Evolutionary conservation across 805 yeast species (phyloP).

Genomic region (Dipodascus geniculatus): DNA sequence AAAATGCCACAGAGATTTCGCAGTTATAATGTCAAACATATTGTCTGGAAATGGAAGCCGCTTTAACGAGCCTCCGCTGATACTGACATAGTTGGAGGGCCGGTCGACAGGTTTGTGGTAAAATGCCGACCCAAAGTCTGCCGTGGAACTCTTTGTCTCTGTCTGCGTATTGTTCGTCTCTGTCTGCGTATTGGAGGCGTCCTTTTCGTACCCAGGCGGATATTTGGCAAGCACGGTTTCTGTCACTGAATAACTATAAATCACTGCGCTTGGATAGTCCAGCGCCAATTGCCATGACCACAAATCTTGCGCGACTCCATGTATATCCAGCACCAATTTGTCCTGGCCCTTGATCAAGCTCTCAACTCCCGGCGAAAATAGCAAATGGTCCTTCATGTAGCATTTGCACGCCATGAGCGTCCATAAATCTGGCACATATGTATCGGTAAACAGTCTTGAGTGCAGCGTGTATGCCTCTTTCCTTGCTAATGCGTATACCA

Average conservation of each 20-base stretch:
- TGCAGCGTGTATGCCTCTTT: conserved; percentile 22
- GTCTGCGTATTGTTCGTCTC: background rate
- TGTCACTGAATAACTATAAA: conserved; percentile 20
- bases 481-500: conserved; percentile 18
- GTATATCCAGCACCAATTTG: conserved; percentile 15
- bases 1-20: conserved; percentile 23
- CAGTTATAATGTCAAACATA: conserved; percentile 20
- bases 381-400: conserved; percentile 16
- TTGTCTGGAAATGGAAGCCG: conserved; percentile 23
- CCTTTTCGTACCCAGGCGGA: too few species aligned
- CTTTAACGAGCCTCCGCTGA: conserved; percentile 16
- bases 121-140: background rate
- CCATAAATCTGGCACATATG: conserved; percentile 22
- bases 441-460: background rate
- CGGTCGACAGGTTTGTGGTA: conserved; percentile 12
- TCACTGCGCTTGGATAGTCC: conserved; percentile 20
- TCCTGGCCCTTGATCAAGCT: background rate
- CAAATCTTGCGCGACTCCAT: conserved; percentile 17
- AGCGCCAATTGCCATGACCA: conserved; percentile 27
- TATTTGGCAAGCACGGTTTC: background rate
- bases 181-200: too few species aligned
- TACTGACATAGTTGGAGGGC: conserved; percentile 21
- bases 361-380: conserved; percentile 19
- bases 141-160: background rate
- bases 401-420: conserved; percentile 21